Percentiles rank a stretch among this genome's conserved stretches.
These are phyloP conservation scores for Sporothrix luriei DNA, from an alignment of 2,329 filamentous ascomycete genomes.

Conservation along the genomic window DNA sequence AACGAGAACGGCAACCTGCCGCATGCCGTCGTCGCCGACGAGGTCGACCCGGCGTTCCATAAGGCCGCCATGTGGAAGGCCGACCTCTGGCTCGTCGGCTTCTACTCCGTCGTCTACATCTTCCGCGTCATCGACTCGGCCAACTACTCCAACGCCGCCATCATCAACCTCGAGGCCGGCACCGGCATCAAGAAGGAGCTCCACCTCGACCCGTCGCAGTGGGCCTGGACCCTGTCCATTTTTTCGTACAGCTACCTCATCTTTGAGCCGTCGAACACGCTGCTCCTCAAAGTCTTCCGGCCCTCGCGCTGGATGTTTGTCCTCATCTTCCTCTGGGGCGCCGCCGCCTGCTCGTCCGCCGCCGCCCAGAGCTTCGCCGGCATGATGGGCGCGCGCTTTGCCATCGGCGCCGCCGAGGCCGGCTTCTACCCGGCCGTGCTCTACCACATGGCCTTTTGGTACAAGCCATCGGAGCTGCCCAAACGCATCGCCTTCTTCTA, in stretches of 20 bases:
- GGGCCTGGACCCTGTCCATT: conserved; percentile 48
- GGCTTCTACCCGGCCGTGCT: conserved; percentile 45
- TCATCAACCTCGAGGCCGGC: conserved; percentile 47
- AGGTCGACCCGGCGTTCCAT: conserved; percentile 37
- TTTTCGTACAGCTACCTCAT: conserved; percentile 47
- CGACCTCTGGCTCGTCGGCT: conserved; percentile 43
- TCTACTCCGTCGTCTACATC: conserved; percentile 46
- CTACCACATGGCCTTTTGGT: conserved; percentile 48
- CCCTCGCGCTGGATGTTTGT: conserved; percentile 45
- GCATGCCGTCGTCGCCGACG: neutral
- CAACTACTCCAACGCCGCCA: conserved; percentile 48
- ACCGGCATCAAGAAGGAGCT: conserved; percentile 48
- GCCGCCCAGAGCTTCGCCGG: conserved; percentile 44
- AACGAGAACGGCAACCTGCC: neutral
- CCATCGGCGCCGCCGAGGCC: conserved; percentile 45
- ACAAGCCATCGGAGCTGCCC: conserved; percentile 44
- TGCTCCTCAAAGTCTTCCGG: conserved; percentile 44
- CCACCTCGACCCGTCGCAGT: conserved; percentile 41
- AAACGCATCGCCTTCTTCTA: conserved; percentile 47
- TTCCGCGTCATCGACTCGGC: conserved; percentile 46
- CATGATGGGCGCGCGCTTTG: conserved; percentile 46
- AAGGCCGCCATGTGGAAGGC: conserved; percentile 43
- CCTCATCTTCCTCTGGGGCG: conserved; percentile 44
- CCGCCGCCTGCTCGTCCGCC: conserved; percentile 44
- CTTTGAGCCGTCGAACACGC: conserved; percentile 46